Base-by-base conservation (phyloP, 1,284 basidiomycete genomes). In the Austropuccinia psidii region DNA sequence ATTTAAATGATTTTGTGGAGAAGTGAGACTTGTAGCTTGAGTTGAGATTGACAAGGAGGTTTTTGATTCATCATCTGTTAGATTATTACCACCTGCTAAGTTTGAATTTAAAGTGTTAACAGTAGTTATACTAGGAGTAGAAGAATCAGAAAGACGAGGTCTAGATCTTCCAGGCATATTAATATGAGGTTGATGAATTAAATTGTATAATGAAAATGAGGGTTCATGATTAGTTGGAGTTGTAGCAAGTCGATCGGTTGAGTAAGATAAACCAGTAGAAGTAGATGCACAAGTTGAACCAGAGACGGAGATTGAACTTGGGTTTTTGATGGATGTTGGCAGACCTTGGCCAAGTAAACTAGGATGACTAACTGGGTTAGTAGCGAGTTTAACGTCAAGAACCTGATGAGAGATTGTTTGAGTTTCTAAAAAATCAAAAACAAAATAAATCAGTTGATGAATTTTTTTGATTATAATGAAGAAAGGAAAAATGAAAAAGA, bases 1-100 rank as follows among this genome's bases (percentile, higher is more conserved):
- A 29, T 60, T 58, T 29, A 66, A 45, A 35, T 58, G 49, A 58
- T 41, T 62, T 21, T 50, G 52, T 17, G 72, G 72, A 43, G 72
- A 73, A 13, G 62, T 57, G 13, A 73, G 72, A 58, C 72, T 73
- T 21, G 72, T 73, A 11, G 72, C 72, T 73, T 73, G 72, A 58
- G 72, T 73, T 4, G 72, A 73, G 9, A 73, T 73, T 7, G 72
- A 73, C 21, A 73, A 73, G 4, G 49, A 73, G 43, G 61, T 73
- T 39, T 65, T 65, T n/a, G 61, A 49, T 41, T 73, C 72, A 39
- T 73, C 72, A 31, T 73, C 72, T 21, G 58, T 37, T 37, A 67
- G 39, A 21, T 19, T 31, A 15, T n/a, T 19, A 8, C 72, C 33
- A 39, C 58, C 29, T 31, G 50, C n/a, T 24, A 60, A 17, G 11